Percentiles rank a stretch among this genome's conserved stretches.
Evolutionary conservation across 73 alveolate species (phyloP).

Genomic region (Paraurostyla sp.): DNA sequence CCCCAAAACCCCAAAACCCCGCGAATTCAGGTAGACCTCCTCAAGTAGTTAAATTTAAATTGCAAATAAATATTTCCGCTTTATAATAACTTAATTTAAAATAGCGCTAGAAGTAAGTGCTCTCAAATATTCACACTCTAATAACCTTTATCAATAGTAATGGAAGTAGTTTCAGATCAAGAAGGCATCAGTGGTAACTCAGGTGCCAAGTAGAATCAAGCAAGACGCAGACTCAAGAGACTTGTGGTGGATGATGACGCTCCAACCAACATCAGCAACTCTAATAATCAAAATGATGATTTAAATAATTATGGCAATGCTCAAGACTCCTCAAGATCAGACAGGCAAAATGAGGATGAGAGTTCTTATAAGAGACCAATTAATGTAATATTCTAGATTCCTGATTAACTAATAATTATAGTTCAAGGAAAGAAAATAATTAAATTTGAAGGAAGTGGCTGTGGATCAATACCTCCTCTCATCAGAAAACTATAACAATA

Average conservation of each 20-base stretch:
- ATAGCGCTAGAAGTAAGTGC: constrained; percentile 60
- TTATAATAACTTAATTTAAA: constrained; percentile 39
- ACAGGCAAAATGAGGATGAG: too few species aligned
- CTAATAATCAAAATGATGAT: not conserved
- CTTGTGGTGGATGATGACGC: not conserved
- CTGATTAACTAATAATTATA: not conserved
- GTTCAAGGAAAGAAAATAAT: not conserved
- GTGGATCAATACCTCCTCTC: constrained; percentile 5
- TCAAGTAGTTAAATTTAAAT: too few species aligned
- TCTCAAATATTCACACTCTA: not conserved
- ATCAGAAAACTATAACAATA: not conserved
- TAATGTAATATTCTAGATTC: not conserved
- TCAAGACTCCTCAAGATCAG: too few species aligned
- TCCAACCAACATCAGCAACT: not conserved
- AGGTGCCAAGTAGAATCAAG: too few species aligned
- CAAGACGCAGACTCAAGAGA: not conserved
- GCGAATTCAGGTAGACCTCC: too few species aligned
- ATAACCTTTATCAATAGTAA: not conserved
- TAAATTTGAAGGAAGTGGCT: not conserved
- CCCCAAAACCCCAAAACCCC: too few species aligned
- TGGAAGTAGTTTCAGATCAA: not conserved
- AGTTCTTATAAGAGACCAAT: constrained; percentile 12
- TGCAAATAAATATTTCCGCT: too few species aligned
- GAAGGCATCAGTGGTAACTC: not conserved
- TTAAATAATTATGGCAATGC: not conserved